phyloP scores from a whole-genome alignment of 768 basidiomycete genomes.

The Boletus eberwhitei region DNA sequence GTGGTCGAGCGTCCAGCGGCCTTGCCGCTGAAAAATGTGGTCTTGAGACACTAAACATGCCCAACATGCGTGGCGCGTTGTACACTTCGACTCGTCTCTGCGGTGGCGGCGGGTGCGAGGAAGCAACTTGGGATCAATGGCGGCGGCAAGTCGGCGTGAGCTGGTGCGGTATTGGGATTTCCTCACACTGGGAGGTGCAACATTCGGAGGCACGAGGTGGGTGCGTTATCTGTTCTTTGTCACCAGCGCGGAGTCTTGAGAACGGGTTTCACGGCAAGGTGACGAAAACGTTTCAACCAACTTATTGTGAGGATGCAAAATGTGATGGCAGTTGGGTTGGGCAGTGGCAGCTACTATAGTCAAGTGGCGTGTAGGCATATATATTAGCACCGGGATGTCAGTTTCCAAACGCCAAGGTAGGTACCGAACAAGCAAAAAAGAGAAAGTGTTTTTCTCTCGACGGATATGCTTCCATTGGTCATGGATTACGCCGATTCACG shows the following conservation, averaged over 20 bases:
- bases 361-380: not conserved
- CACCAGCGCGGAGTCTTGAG: no score
- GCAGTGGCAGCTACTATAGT: no score
- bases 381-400: not conserved
- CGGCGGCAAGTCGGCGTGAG: conserved; percentile 9
- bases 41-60: conserved; percentile 1
- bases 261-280: no score
- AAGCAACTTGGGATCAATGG: conserved; percentile 4
- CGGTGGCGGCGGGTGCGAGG: conserved; percentile 27
- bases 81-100: conserved; percentile 6
- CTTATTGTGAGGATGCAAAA: no score
- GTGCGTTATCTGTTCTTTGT: not conserved
- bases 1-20: not conserved
- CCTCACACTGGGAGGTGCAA: not conserved
- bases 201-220: not conserved
- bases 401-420: conserved; percentile 1
- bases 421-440: not conserved
- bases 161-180: not conserved
- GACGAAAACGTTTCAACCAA: no score
- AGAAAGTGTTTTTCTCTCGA: not conserved
- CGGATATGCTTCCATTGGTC: conserved; percentile 4
- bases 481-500: conserved; percentile 13
- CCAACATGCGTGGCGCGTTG: not conserved
- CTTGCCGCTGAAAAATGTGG: not conserved
- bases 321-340: no score